These are phyloP conservation scores for Mercurialis annua DNA, from an alignment of 345 rosid genomes.

Conservation along the genomic window DNA sequence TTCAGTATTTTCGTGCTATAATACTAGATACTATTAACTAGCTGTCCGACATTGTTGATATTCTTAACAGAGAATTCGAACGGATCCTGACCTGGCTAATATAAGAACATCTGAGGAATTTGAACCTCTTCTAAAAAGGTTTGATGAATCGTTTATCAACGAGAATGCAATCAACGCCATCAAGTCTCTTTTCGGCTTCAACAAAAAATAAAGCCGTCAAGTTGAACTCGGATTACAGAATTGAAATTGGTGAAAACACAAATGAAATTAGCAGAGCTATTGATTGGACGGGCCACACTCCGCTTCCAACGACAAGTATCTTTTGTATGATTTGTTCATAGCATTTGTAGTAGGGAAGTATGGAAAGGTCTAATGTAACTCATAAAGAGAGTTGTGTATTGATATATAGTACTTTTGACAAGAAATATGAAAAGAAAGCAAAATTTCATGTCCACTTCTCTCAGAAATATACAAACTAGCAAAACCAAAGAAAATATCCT, in stretches of 20 bases:
- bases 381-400: neutral
- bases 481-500: too few relatives aligned
- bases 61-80: constrained; percentile 67
- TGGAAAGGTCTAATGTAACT: neutral
- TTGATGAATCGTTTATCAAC: constrained; percentile 92
- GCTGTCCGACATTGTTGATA: constrained; percentile 14
- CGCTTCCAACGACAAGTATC: neutral
- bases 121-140: constrained; percentile 66
- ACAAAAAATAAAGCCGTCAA: constrained; percentile 52
- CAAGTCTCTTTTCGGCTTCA: constrained; percentile 81
- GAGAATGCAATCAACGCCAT: constrained; percentile 91
- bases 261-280: neutral
- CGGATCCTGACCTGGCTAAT: constrained; percentile 78
- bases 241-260: neutral
- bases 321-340: neutral
- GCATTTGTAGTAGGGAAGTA: neutral
- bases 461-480: too few relatives aligned
- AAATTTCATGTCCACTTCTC: too few relatives aligned
- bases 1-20: neutral
- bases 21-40: neutral
- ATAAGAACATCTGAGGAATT: constrained; percentile 59
- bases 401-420: neutral
- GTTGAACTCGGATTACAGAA: neutral
- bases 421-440: too few relatives aligned
- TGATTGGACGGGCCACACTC: neutral